A percentile compares a stretch with the other conserved stretches of the same genome.
phyloP scores from a whole-genome alignment of 345 rosid genomes.

The Arabidopsis arenosa region DNA sequence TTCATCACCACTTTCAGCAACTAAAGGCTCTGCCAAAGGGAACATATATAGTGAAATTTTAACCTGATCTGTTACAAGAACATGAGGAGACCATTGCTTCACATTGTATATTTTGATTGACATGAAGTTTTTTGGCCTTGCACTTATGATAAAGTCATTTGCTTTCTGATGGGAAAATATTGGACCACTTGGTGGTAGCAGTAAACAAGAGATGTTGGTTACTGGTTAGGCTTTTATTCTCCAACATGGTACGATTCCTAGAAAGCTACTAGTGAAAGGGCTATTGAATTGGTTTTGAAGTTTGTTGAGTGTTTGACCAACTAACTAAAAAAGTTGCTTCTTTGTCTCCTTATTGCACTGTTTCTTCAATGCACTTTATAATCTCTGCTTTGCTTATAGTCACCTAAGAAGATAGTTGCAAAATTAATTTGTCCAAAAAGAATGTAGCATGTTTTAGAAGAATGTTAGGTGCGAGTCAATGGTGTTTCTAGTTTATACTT shows the following conservation, averaged over 20 bases:
- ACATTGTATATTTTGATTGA: not conserved
- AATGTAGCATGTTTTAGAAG: not conserved
- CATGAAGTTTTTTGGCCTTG: constrained; percentile 7
- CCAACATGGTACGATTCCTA: constrained; percentile 33
- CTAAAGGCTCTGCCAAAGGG: not conserved
- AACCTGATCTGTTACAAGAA: constrained; percentile 3
- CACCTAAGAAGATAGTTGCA: constrained; percentile 24
- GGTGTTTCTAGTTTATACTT: not conserved
- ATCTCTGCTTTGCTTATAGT: constrained; percentile 11
- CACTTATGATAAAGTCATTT: constrained; percentile 14
- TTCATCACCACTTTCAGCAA: constrained; percentile 3
- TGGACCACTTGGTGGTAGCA: constrained; percentile 38
- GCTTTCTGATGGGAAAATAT: constrained; percentile 20
- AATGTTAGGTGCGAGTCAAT: constrained; percentile 17
- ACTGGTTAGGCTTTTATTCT: constrained; percentile 26
- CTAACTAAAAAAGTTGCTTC: constrained; percentile 40
- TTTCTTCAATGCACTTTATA: constrained; percentile 32
- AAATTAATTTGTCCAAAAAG: constrained; percentile 8
- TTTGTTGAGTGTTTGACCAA: constrained; percentile 42
- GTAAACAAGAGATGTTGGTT: constrained; percentile 28
- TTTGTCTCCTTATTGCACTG: constrained; percentile 31
- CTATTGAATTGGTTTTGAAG: constrained; percentile 35
- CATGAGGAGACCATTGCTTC: constrained; percentile 14
- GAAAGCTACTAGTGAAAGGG: constrained; percentile 32
- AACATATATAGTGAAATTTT: constrained; percentile 1